Evolutionary conservation across 371 early-diverging fungal species (phyloP).

Genomic region (Mucor indicus): DNA sequence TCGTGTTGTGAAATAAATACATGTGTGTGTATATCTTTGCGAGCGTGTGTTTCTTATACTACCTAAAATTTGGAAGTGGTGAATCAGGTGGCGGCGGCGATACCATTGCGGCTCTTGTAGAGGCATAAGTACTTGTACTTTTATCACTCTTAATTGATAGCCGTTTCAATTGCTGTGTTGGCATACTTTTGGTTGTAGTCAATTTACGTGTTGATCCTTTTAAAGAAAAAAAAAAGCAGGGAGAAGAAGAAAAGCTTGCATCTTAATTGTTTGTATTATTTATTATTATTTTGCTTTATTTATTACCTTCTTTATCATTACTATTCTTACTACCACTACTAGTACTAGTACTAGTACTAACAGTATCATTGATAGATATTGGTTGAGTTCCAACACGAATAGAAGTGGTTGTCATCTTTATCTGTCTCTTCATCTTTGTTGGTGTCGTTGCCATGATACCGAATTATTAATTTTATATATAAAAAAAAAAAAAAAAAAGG

Average conservation of each 20-base stretch:
- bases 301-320: too few species aligned
- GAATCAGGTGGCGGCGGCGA: background rate
- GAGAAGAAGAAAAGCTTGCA: too few species aligned
- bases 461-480: background rate
- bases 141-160: too few species aligned
- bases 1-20: background rate
- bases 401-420: constrained; percentile 9
- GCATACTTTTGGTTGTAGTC: too few species aligned
- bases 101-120: background rate
- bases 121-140: background rate
- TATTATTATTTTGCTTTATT: too few species aligned
- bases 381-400: constrained; percentile 6
- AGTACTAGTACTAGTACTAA: background rate
- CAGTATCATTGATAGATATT: background rate
- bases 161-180: too few species aligned
- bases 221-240: too few species aligned
- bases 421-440: background rate
- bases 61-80: background rate
- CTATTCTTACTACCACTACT: too few species aligned
- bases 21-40: background rate
- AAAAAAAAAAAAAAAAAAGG: background rate
- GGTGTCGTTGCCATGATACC: constrained; percentile 2
- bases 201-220: too few species aligned
- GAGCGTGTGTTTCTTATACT: background rate
- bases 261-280: too few species aligned